phyloP scores from a whole-genome alignment of 495 filamentous ascomycete genomes.

The Xylaria intraflava region DNA sequence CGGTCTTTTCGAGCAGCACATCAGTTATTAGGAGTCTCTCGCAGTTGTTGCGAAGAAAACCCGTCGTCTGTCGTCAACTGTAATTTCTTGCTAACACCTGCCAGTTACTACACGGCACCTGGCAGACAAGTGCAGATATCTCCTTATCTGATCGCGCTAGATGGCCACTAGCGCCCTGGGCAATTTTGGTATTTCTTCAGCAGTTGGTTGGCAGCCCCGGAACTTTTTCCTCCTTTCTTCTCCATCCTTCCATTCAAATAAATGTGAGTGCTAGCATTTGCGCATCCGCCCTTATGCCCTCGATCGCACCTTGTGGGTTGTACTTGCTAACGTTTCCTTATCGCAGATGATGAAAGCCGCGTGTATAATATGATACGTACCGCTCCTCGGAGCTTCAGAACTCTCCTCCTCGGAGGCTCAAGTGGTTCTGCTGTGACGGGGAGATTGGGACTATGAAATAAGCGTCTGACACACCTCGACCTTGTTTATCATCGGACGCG shows the following conservation, averaged over 20 bases:
- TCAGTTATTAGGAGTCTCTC: too few relatives aligned
- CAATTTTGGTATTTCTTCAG: conserved; percentile 15
- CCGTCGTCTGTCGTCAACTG: too few relatives aligned
- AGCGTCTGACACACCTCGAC: conserved; percentile 95
- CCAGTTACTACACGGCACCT: background rate
- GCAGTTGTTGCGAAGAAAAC: too few relatives aligned
- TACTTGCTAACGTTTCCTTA: conserved; percentile 36
- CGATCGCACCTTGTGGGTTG: background rate
- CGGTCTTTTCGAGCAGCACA: too few relatives aligned
- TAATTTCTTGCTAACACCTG: too few relatives aligned
- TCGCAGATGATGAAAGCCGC: conserved; percentile 97
- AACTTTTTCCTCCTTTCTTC: conserved; percentile 48
- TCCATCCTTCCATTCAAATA: conserved; percentile 96
- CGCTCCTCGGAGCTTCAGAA: conserved; percentile 57
- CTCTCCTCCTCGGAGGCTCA: conserved; percentile 80
- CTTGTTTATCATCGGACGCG: conserved; percentile 97
- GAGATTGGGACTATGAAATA: conserved; percentile 76
- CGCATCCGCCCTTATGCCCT: conserved; percentile 3
- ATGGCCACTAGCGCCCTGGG: background rate
- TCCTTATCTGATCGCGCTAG: background rate
- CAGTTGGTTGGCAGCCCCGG: background rate
- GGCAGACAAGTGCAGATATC: background rate
- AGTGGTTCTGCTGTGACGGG: conserved; percentile 71
- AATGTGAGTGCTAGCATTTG: conserved; percentile 56
- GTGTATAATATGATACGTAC: conserved; percentile 83